A percentile compares a stretch with the other conserved stretches of the same genome.
Conservation (phyloP, 257 asterid species). For the Solanum bukasovii region DNA sequence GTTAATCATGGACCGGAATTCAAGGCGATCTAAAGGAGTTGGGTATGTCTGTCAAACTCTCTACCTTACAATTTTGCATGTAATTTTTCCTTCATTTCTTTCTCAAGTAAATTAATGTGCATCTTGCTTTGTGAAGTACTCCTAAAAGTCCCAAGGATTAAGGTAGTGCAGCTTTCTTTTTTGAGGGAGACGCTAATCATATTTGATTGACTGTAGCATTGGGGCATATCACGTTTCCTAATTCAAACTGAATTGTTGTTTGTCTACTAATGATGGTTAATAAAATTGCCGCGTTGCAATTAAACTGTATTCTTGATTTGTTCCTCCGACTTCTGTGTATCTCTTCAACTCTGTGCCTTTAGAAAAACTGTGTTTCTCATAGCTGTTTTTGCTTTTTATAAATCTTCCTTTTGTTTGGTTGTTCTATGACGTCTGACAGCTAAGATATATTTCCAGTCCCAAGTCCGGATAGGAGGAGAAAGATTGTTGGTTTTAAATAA, state of each 20-base stretch:
- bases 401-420: background rate
- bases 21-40: constrained; percentile 97
- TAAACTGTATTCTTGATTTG: background rate
- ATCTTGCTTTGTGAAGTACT: background rate
- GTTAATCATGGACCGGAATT: constrained; percentile 92
- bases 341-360: background rate
- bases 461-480: background rate
- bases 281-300: background rate
- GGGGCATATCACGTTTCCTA: background rate
- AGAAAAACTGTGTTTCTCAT: background rate
- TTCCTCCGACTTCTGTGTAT: background rate
- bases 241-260: background rate
- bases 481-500: background rate
- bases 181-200: background rate
- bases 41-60: constrained; percentile 50
- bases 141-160: background rate
- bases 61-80: background rate
- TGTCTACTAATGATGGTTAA: background rate
- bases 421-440: background rate
- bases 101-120: background rate
- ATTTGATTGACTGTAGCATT: background rate
- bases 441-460: background rate
- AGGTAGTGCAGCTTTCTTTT: background rate
- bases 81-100: background rate
- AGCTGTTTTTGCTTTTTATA: background rate